Conservation (phyloP, 2,329 filamentous ascomycete species). For the Diaporthe amygdali region DNA sequence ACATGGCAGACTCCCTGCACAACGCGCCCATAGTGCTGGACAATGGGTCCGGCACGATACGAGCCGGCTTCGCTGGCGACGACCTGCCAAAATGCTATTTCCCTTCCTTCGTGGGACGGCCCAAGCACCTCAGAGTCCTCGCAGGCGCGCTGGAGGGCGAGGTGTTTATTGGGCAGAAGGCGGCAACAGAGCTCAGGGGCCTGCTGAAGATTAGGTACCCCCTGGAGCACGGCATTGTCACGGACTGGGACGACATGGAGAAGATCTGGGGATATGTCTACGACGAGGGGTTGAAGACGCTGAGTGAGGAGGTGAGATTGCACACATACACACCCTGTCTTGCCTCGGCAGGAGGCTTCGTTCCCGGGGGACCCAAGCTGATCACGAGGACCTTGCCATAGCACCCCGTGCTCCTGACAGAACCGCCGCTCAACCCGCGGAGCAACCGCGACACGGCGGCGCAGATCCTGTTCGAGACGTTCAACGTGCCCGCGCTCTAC, state of each 20-base stretch:
- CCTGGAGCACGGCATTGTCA: conserved; percentile 96
- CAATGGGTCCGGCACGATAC: conserved; percentile 97
- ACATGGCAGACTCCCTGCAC: conserved; percentile 73
- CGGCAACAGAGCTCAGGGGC: conserved; percentile 86
- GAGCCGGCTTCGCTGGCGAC: conserved; percentile 95
- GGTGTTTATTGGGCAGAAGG: conserved; percentile 91
- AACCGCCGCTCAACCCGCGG: conserved; percentile 93
- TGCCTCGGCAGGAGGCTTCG: not conserved
- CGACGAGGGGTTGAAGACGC: conserved; percentile 90
- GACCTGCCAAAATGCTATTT: conserved; percentile 97
- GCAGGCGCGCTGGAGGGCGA: conserved; percentile 97
- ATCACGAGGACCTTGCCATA: conserved; percentile 39
- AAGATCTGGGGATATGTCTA: conserved; percentile 99
- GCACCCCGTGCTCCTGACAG: conserved; percentile 95
- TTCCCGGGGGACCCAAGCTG: not conserved
- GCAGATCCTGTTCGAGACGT: conserved; percentile 97
- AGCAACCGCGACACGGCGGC: conserved; percentile 95
- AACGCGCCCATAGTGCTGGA: conserved; percentile 99
- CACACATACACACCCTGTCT: no score
- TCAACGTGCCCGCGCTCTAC: conserved; percentile 96
- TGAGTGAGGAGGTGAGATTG: conserved; percentile 84
- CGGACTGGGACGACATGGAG: conserved; percentile 99
- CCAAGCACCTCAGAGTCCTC: conserved; percentile 92
- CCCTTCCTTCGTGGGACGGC: conserved; percentile 93
- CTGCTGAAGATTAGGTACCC: conserved; percentile 96